phyloP scores from a whole-genome alignment of 352 stramenopile genomes.

The Phytopythium ostracodes region DNA sequence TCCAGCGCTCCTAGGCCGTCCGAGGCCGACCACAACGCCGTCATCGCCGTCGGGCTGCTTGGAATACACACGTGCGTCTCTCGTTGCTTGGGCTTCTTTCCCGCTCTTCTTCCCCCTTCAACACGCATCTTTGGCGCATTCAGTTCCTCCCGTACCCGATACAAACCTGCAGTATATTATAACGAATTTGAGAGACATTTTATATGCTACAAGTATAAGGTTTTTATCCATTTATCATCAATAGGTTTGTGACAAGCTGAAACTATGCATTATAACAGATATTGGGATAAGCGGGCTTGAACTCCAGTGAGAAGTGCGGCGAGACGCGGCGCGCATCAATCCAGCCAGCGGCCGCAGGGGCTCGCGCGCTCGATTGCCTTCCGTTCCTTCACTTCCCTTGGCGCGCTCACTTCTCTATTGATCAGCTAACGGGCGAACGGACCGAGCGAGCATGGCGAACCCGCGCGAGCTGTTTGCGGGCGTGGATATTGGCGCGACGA shows the following conservation, averaged over 20 bases:
- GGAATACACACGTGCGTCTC: too few species aligned
- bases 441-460: constrained; percentile 3
- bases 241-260: too few species aligned
- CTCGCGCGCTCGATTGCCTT: neutral
- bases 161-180: neutral
- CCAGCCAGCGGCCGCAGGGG: too few species aligned
- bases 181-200: neutral
- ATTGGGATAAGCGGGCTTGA: neutral
- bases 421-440: neutral
- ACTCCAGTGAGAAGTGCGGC: neutral
- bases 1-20: constrained; percentile 3
- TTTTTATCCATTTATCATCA: too few species aligned
- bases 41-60: neutral
- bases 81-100: neutral
- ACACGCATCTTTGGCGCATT: neutral
- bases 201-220: too few species aligned
- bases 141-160: neutral
- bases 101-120: neutral
- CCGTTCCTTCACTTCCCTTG: too few species aligned
- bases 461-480: constrained; percentile 34
- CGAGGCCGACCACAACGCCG: neutral
- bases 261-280: neutral
- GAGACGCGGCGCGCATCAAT: neutral
- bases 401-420: neutral
- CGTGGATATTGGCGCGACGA: constrained; percentile 72